phyloP scores from a whole-genome alignment of 2,329 filamentous ascomycete species.

The Elsinoe australis region DNA sequence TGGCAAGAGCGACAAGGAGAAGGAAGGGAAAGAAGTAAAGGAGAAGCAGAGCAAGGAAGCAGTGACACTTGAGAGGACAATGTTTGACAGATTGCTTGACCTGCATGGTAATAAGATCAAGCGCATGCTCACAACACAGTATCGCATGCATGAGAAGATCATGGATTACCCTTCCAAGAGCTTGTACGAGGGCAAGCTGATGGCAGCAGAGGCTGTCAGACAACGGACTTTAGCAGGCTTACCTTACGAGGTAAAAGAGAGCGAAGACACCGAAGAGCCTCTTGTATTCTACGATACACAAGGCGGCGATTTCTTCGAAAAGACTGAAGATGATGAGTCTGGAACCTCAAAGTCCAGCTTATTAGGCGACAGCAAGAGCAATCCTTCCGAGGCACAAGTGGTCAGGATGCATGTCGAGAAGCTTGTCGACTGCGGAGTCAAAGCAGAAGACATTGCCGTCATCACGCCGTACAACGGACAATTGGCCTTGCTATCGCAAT shows the following conservation, averaged over 20 bases:
- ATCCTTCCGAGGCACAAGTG: slow-evolving; percentile 79
- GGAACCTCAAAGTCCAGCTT: slow-evolving; percentile 59
- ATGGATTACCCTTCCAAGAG: slow-evolving; percentile 90
- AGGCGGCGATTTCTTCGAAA: slow-evolving; percentile 83
- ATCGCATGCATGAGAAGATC: slow-evolving; percentile 94
- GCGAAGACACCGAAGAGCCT: slow-evolving; percentile 79
- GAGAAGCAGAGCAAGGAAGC: slow-evolving; percentile 26
- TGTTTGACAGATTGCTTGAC: slow-evolving; percentile 80
- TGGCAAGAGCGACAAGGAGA: slow-evolving; percentile 38
- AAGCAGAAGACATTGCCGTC: slow-evolving; percentile 77
- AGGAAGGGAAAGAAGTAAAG: slow-evolving; percentile 25
- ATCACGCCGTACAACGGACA: slow-evolving; percentile 96
- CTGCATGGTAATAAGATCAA: slow-evolving; percentile 80
- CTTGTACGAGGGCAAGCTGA: slow-evolving; percentile 72
- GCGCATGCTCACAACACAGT: slow-evolving; percentile 91
- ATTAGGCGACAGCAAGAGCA: slow-evolving; percentile 75
- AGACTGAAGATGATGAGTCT: slow-evolving; percentile 62
- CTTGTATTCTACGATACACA: slow-evolving; percentile 95
- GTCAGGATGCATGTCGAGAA: slow-evolving; percentile 69
- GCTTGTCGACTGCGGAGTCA: slow-evolving; percentile 72
- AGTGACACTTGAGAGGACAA: slow-evolving; percentile 65
- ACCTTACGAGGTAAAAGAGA: slow-evolving; percentile 67
- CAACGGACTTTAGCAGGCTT: slow-evolving; percentile 67
- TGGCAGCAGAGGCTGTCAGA: slow-evolving; percentile 74
- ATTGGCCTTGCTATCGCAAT: slow-evolving; percentile 65